phyloP scores from a whole-genome alignment of 805 yeast genomes.

The Pichia kluyveri region DNA sequence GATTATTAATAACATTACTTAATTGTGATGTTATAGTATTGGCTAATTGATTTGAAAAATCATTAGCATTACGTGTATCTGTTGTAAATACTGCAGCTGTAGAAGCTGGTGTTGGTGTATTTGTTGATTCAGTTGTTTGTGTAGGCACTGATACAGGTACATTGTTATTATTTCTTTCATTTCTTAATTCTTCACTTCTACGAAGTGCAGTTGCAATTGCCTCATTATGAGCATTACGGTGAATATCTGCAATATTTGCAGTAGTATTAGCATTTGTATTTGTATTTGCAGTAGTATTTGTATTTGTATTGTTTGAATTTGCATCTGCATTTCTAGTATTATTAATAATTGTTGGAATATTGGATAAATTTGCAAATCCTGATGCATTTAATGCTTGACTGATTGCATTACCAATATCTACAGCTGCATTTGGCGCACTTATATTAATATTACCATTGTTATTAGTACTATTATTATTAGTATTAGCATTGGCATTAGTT shows the following conservation, averaged over 20 bases:
- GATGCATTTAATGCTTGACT: not conserved
- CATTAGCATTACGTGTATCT: not conserved
- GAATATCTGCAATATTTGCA: too few relatives aligned
- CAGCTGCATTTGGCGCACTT: too few relatives aligned
- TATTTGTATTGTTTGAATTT: too few relatives aligned
- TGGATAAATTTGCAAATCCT: not conserved
- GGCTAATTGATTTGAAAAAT: slow-evolving; percentile 8
- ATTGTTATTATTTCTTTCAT: not conserved
- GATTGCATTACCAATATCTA: not conserved
- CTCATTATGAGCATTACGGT: not conserved
- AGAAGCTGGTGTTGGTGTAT: not conserved
- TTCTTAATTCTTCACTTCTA: not conserved
- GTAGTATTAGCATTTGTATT: too few relatives aligned
- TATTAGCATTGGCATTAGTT: not conserved
- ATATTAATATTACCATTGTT: not conserved
- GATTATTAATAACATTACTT: not conserved
- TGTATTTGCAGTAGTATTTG: too few relatives aligned
- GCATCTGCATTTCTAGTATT: too few relatives aligned
- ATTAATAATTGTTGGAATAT: too few relatives aligned
- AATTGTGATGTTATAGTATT: slow-evolving; percentile 6
- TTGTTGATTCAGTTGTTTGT: too few relatives aligned
- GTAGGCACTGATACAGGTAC: too few relatives aligned
- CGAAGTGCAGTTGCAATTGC: not conserved
- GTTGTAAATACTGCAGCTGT: not conserved
- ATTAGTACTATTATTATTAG: not conserved